Evolutionary conservation across 2,329 filamentous ascomycete genomes (phyloP).

Genomic region (Sclerotinia minor): DNA sequence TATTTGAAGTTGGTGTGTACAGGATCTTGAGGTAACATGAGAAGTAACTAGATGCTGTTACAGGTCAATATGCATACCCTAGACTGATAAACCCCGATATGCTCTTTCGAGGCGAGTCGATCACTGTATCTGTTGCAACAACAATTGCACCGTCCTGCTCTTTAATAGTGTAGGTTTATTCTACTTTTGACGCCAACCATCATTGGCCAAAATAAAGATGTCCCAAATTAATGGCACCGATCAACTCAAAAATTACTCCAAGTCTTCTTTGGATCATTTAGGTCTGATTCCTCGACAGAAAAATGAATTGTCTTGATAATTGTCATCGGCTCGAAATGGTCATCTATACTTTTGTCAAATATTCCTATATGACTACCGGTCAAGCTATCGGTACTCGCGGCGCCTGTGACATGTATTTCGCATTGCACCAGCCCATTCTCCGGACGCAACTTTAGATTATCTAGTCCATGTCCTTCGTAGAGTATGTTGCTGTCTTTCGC

Average conservation of each 20-base stretch:
- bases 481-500: neutral
- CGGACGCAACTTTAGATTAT: slow-evolving; percentile 5
- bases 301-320: slow-evolving; percentile 10
- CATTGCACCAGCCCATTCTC: neutral
- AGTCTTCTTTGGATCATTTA: neutral
- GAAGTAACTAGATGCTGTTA: neutral
- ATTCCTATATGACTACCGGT: neutral
- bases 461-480: neutral
- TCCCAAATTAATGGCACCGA: neutral
- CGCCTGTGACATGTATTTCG: slow-evolving; percentile 4
- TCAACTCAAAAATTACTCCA: slow-evolving; percentile 20
- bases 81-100: neutral
- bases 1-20: neutral
- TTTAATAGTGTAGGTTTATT: neutral
- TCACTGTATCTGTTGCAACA: neutral
- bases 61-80: neutral
- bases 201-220: neutral
- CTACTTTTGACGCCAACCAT: neutral
- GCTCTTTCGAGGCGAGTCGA: neutral
- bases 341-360: neutral
- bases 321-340: neutral
- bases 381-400: slow-evolving; percentile 12
- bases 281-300: slow-evolving; percentile 8
- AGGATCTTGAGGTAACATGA: neutral
- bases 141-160: no score